These are phyloP conservation scores for Allodekkera sacchari DNA, from an alignment of 805 yeast species.

Conservation along the genomic window DNA sequence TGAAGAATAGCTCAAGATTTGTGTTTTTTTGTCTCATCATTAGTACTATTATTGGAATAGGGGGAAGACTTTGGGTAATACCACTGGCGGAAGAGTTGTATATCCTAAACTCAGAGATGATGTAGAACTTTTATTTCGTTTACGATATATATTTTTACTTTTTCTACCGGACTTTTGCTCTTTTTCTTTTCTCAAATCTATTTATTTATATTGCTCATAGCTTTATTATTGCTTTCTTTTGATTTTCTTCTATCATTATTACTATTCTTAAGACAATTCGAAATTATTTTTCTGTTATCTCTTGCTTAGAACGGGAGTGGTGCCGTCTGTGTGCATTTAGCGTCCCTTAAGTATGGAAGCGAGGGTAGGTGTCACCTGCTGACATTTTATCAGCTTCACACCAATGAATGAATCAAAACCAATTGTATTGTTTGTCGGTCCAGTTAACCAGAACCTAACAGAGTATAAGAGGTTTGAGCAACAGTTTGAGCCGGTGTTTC, in stretches of 20 bases:
- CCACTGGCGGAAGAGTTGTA: not conserved
- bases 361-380: not conserved
- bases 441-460: conserved; percentile 36
- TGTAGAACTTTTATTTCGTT: not conserved
- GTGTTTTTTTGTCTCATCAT: no score
- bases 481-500: conserved; percentile 30
- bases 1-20: no score
- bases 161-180: not conserved
- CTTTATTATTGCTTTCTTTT: not conserved
- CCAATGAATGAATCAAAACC: conserved; percentile 4
- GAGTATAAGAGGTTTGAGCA: conserved; percentile 37
- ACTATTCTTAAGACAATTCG: no score
- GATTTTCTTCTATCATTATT: conserved; percentile 1
- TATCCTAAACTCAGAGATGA: not conserved
- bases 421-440: conserved; percentile 40
- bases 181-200: conserved; percentile 1
- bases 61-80: no score
- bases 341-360: no score
- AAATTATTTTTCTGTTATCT: no score
- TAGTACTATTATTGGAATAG: no score
- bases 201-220: not conserved
- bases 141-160: not conserved
- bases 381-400: not conserved
- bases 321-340: no score
- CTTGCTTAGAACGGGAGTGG: no score